These are phyloP conservation scores for Dendrothele bispora DNA, from an alignment of 768 basidiomycete species.

Conservation along the genomic window DNA sequence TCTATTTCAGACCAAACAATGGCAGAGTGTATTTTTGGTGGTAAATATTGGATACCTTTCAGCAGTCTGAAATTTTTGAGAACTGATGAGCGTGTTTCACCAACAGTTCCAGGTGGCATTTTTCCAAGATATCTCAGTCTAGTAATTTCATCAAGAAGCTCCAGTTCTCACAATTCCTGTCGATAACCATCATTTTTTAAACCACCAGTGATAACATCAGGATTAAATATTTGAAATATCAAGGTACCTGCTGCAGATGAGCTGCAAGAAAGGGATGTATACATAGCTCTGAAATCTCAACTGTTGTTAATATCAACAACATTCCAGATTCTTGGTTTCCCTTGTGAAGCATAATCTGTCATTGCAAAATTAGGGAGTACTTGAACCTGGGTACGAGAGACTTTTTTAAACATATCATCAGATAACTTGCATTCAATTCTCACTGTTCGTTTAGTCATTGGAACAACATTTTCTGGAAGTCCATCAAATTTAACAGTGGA, in stretches of 20 bases:
- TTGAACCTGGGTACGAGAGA: conserved; percentile 20
- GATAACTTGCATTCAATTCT: too few relatives aligned
- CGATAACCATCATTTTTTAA: conserved; percentile 7
- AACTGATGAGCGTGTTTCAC: background rate
- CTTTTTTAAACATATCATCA: conserved; percentile 12
- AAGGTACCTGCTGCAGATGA: conserved; percentile 18
- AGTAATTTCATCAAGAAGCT: conserved; percentile 26
- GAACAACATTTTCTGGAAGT: conserved; percentile 31
- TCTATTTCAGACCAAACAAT: background rate
- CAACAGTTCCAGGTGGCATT: background rate
- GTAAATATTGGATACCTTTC: background rate
- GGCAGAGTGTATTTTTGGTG: background rate
- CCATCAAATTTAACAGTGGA: conserved; percentile 17
- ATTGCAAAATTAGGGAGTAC: conserved; percentile 29
- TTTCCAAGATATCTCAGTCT: background rate
- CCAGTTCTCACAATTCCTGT: conserved; percentile 21
- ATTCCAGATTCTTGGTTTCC: conserved; percentile 25
- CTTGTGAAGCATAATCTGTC: conserved; percentile 33
- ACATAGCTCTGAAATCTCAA: conserved; percentile 22
- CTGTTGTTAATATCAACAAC: conserved; percentile 23
- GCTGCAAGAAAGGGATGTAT: conserved; percentile 30
- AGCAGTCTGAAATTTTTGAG: background rate
- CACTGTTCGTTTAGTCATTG: conserved; percentile 14
- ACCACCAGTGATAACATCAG: conserved; percentile 11
- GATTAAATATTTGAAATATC: conserved; percentile 17